Base-by-base conservation (phyloP, 78 protist genomes). In the slime mould (Dictyostelium discoideum) region DNA sequence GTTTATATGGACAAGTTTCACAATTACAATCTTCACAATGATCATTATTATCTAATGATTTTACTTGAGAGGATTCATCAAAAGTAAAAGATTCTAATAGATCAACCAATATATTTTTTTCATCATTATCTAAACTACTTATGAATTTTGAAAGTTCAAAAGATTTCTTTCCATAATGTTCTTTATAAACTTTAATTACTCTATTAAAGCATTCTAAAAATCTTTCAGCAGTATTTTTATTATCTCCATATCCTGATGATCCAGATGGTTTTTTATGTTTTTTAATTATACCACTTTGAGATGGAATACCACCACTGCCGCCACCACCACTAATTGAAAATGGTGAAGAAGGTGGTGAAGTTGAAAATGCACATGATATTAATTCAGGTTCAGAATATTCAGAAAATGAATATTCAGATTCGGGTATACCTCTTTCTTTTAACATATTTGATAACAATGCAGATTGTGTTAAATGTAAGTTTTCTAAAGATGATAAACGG, bases 21-120 rank as follows among this genome's bases (percentile, higher is more conserved):
- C 87, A 89, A n/a, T 26, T 18, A 78, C 93, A 87, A 26, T 79
- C 48, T n/a, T 89, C 77, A 29, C 69, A 50, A 20, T 89, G 92
- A 54, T 50, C 16, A 54, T 22, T 74, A 29, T 40, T 20, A 20
- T 83, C 65, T 13, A 42, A 26, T 2, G 24, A 32, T 76, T 60
- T 77, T n/a, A 44, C 44, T 76, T 39, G 72, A 39, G 74, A 42
- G 24, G 92, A 40, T 86, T 89, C 94, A 89, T 89, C 85, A 57
- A 89, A 89, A 40, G 94, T 89, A 63, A 89, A 89, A 2, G 94
- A 78, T 24, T 89, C 94, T n/a, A 89, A 67, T 26, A 89, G 69
- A 69, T 89, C 94, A 2, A 44, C 37, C 32, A 89, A 26, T 26
- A 81, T 89, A 65, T 20, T 32, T 44, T 81, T 89, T 81, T 89